A percentile compares a stretch with the other conserved stretches of the same genome.
Evolutionary conservation across 305 asterid species (phyloP).

Genomic region (Fraxinus albicans): DNA sequence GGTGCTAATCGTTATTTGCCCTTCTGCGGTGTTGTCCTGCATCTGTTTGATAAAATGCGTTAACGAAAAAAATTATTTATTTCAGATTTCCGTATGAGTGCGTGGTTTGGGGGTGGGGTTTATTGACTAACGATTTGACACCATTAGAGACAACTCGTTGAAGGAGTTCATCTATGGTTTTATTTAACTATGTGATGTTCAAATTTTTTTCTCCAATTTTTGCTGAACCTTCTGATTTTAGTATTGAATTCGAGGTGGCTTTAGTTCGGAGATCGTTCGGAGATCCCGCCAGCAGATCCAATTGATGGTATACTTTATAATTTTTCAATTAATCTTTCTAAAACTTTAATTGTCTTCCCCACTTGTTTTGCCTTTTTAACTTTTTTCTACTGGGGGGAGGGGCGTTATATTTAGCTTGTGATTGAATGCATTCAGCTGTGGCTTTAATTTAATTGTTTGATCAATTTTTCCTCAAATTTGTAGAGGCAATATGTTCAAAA

Average conservation of each 20-base stretch:
- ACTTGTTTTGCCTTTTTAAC: background rate
- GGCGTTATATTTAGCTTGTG: background rate
- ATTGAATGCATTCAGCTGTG: background rate
- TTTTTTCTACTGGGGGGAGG: background rate
- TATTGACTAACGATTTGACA: background rate
- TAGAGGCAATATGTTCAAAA: background rate
- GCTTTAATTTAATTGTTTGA: background rate
- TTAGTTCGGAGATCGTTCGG: background rate
- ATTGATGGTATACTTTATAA: background rate
- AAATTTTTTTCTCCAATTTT: background rate
- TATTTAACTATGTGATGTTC: background rate
- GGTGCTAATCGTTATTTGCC: background rate
- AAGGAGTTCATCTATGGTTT: background rate
- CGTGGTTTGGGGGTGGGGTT: background rate
- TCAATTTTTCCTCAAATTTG: background rate
- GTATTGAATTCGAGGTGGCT: background rate
- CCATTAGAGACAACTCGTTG: background rate
- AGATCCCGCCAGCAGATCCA: background rate
- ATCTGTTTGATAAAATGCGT: background rate
- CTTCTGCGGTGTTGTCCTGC: background rate
- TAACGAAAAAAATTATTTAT: background rate
- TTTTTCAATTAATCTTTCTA: background rate
- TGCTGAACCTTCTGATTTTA: background rate
- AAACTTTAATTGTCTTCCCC: background rate
- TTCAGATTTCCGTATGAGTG: background rate